Conservation (phyloP, 257 asterid genomes). For the Jaltomata sinuosa region DNA sequence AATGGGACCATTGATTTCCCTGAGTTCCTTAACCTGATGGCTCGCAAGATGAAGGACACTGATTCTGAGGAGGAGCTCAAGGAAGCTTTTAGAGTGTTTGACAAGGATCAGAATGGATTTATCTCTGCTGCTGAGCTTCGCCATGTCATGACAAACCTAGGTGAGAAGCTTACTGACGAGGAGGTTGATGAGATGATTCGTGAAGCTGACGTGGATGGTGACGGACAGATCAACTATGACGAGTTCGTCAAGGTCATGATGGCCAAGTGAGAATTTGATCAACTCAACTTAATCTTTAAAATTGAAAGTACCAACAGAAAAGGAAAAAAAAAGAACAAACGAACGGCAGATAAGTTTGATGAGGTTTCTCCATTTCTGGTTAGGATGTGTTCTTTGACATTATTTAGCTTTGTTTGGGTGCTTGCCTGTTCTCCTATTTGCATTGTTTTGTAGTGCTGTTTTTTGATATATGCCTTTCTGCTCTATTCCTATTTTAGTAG, state of each 20-base stretch:
- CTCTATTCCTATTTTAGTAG: not conserved
- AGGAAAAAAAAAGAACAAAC: not conserved
- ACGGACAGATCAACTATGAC: constrained; percentile 1
- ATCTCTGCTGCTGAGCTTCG: constrained; percentile 6
- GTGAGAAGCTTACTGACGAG: constrained; percentile 2
- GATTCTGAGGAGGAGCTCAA: constrained; percentile 5
- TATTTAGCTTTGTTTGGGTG: not conserved
- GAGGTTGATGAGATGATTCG: constrained; percentile 5
- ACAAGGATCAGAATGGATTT: constrained; percentile 3
- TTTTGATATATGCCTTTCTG: not conserved
- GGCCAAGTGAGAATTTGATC: constrained; percentile 6
- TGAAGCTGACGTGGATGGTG: not conserved
- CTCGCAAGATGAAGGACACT: constrained; percentile 5
- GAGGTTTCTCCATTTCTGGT: not conserved
- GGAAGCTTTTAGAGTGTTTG: constrained; percentile 2
- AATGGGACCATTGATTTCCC: constrained; percentile 3
- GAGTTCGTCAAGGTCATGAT: constrained; percentile 6
- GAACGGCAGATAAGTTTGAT: not conserved
- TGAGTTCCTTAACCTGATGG: constrained; percentile 6
- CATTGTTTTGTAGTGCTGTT: not conserved
- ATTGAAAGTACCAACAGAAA: not conserved
- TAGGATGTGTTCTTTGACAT: not conserved
- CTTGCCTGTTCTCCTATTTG: not conserved
- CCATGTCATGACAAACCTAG: constrained; percentile 4
- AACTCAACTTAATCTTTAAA: not conserved